phyloP scores from a whole-genome alignment of 2,329 filamentous ascomycete species.

The Harringtonia lauricola region DNA sequence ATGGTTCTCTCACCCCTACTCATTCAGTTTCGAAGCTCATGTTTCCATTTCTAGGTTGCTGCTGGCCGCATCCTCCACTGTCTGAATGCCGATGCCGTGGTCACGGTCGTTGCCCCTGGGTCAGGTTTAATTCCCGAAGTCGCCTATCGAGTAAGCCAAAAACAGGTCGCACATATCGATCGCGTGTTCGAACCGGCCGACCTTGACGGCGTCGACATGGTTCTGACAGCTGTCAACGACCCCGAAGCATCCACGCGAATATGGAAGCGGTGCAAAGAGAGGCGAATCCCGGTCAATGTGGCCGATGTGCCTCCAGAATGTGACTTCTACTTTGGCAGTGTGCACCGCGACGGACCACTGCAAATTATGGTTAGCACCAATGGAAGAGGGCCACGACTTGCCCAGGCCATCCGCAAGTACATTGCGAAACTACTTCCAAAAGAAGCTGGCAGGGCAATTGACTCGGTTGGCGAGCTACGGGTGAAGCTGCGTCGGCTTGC shows the following conservation, averaged over 20 bases:
- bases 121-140: slow-evolving; percentile 83
- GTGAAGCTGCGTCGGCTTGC: slow-evolving; percentile 69
- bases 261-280: slow-evolving; percentile 87
- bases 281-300: slow-evolving; percentile 81
- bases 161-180: slow-evolving; percentile 70
- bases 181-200: slow-evolving; percentile 80
- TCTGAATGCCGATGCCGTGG: slow-evolving; percentile 86
- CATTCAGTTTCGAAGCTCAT: slow-evolving; percentile 1
- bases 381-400: slow-evolving; percentile 85
- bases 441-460: slow-evolving; percentile 76
- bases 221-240: slow-evolving; percentile 87
- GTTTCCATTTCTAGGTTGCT: slow-evolving; percentile 58
- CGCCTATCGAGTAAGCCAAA: slow-evolving; percentile 62
- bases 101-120: slow-evolving; percentile 73
- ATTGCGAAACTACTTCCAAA: slow-evolving; percentile 68
- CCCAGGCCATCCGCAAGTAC: slow-evolving; percentile 71
- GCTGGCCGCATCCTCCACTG: slow-evolving; percentile 89
- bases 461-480: slow-evolving; percentile 70
- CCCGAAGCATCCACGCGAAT: slow-evolving; percentile 80
- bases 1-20: background rate
- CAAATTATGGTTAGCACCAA: slow-evolving; percentile 99
- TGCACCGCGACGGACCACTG: slow-evolving; percentile 87
- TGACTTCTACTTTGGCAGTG: slow-evolving; percentile 96
- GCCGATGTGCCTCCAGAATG: slow-evolving; percentile 94
- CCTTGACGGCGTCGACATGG: slow-evolving; percentile 73